Evolutionary conservation across 139 green algal genomes (phyloP).

Genomic region (Tetradesmus lagerheimii): DNA sequence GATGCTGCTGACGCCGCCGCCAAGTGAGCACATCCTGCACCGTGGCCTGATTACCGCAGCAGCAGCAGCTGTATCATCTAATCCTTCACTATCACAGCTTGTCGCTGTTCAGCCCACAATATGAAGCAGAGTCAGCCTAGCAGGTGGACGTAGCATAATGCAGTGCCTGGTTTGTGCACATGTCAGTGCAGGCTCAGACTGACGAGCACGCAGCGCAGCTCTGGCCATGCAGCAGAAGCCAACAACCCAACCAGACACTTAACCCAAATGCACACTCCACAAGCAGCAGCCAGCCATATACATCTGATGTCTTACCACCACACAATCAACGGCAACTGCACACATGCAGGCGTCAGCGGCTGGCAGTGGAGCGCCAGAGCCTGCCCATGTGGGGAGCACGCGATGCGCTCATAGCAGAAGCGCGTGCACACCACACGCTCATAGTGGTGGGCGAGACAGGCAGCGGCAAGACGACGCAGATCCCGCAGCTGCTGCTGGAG

Average conservation of each 20-base stretch:
- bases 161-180: neutral
- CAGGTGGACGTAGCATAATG: neutral
- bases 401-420: slow-evolving; percentile 69
- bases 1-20: slow-evolving; percentile 8
- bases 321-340: neutral
- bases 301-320: too few relatives aligned
- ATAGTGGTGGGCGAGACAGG: slow-evolving; percentile 92
- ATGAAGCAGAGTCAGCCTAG: too few relatives aligned
- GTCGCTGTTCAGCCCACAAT: too few relatives aligned
- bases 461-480: slow-evolving; percentile 92
- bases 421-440: slow-evolving; percentile 62
- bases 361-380: slow-evolving; percentile 59
- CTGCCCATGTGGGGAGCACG: slow-evolving; percentile 77
- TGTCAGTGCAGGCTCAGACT: neutral
- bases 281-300: too few relatives aligned
- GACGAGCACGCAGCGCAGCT: neutral
- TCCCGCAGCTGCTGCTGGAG: slow-evolving; percentile 84
- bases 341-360: slow-evolving; percentile 25
- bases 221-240: neutral
- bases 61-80: too few relatives aligned
- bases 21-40: neutral
- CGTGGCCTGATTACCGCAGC: too few relatives aligned
- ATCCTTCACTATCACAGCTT: too few relatives aligned
- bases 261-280: too few relatives aligned
- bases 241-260: neutral